Percentiles rank a stretch among this genome's conserved stretches.
Evolutionary conservation across 441 rosid genomes (phyloP).

Genomic region (Sinapis alba): DNA sequence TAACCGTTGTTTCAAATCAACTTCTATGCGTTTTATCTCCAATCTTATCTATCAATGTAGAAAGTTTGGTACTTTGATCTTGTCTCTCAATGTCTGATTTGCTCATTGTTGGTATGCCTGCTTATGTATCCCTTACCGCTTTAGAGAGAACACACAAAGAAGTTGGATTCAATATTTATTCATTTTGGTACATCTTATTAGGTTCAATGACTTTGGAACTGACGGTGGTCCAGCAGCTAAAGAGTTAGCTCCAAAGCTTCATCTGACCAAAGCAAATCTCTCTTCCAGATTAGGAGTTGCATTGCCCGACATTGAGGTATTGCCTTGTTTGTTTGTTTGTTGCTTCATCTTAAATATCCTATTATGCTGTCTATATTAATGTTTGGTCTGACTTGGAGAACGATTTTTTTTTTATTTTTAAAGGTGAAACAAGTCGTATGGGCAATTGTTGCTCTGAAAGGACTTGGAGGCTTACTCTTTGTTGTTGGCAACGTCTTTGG

Average conservation of each 20-base stretch:
- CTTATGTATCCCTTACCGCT: background rate
- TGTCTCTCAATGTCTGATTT: conserved; percentile 4
- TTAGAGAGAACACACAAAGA: background rate
- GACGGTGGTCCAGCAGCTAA: conserved; percentile 80
- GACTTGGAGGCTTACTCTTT: conserved; percentile 68
- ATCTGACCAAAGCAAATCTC: conserved; percentile 49
- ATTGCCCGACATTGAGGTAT: conserved; percentile 62
- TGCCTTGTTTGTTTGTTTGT: background rate
- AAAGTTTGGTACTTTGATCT: conserved; percentile 10
- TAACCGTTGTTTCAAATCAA: background rate
- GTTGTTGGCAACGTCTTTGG: conserved; percentile 71
- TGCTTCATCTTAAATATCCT: background rate
- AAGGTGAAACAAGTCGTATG: conserved; percentile 58
- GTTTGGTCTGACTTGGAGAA: conserved; percentile 18
- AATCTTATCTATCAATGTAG: conserved; percentile 1
- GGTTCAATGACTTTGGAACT: conserved; percentile 67
- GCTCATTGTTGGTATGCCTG: background rate
- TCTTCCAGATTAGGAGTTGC: conserved; percentile 50
- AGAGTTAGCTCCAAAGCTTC: conserved; percentile 56
- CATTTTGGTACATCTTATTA: conserved; percentile 10
- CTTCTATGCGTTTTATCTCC: too few relatives aligned
- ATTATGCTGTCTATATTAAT: background rate
- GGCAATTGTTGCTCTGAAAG: conserved; percentile 55
- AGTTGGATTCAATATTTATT: background rate
- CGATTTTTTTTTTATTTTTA: background rate